A percentile compares a stretch with the other conserved stretches of the same genome.
phyloP scores from a whole-genome alignment of 208 protist genomes.

The Trypanosoma congolense region DNA sequence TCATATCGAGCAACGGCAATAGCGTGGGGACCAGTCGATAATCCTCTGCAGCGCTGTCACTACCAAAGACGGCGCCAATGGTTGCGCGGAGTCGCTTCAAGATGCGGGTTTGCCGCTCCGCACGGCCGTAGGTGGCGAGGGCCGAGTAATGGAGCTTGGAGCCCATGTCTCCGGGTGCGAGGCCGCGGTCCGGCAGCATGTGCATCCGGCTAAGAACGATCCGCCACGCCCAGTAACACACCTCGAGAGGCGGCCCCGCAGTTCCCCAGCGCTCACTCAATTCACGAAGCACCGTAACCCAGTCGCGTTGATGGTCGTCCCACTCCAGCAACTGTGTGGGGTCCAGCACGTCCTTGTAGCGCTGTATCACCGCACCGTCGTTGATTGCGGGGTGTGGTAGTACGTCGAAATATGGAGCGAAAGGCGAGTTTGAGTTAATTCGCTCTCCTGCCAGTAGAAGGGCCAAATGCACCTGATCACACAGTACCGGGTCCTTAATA shows the following conservation, averaged over 20 bases:
- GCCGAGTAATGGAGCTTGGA: conserved; percentile 59
- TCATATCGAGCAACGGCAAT: conserved; percentile 71
- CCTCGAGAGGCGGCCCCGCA: conserved; percentile 40
- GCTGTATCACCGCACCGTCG: conserved; percentile 46
- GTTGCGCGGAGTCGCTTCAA: conserved; percentile 28
- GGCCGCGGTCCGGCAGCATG: conserved; percentile 52
- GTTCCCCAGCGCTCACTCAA: conserved; percentile 42
- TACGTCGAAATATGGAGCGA: conserved; percentile 51
- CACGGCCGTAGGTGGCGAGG: conserved; percentile 44
- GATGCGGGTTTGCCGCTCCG: conserved; percentile 40
- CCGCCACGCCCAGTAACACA: conserved; percentile 79
- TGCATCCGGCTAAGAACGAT: conserved; percentile 69
- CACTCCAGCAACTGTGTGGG: conserved; percentile 69
- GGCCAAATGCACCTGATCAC: conserved; percentile 67
- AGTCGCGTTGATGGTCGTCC: conserved; percentile 78
- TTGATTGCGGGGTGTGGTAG: conserved; percentile 70
- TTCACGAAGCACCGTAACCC: conserved; percentile 45
- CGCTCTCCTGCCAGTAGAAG: conserved; percentile 64
- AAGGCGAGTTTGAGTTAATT: conserved; percentile 33
- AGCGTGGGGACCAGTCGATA: conserved; percentile 73
- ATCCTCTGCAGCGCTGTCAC: conserved; percentile 28
- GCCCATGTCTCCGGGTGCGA: conserved; percentile 47
- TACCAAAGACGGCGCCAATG: conserved; percentile 33
- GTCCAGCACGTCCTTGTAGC: conserved; percentile 69
- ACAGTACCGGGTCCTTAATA: conserved; percentile 61